Evolutionary conservation across 768 basidiomycete genomes (phyloP).

Genomic region (Chalciporus sphaerocephalus): DNA sequence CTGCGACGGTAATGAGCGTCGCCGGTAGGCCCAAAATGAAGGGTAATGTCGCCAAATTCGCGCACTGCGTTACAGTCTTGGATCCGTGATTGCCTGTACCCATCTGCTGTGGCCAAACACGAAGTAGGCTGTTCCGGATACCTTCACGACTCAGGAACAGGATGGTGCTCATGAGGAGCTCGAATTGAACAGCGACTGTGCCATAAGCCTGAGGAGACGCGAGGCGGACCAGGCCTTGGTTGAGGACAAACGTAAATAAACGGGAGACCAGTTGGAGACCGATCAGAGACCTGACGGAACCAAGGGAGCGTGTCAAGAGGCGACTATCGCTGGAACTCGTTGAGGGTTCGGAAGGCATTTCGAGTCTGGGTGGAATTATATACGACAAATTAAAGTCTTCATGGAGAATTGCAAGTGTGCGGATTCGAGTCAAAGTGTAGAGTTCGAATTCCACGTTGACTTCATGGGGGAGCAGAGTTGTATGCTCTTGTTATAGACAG

Average conservation of each 20-base stretch:
- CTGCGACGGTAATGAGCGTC: constrained; percentile 44
- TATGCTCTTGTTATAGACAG: not conserved
- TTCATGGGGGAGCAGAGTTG: not conserved
- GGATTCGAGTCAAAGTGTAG: not conserved
- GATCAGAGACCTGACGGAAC: constrained; percentile 63
- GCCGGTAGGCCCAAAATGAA: constrained; percentile 64
- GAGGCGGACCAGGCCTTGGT: constrained; percentile 81
- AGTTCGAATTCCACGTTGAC: not conserved
- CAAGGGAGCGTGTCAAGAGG: constrained; percentile 31
- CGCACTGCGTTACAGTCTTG: constrained; percentile 17
- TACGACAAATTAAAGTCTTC: constrained; percentile 3
- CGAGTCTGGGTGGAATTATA: constrained; percentile 1
- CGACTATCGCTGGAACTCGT: constrained; percentile 3
- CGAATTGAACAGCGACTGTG: constrained; percentile 91
- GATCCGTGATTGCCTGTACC: not conserved
- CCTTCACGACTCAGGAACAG: constrained; percentile 94
- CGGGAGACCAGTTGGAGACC: constrained; percentile 84
- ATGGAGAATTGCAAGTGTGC: not conserved
- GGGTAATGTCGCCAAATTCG: constrained; percentile 61
- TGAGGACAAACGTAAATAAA: constrained; percentile 80
- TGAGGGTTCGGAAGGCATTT: constrained; percentile 7
- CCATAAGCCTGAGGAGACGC: constrained; percentile 84
- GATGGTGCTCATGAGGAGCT: constrained; percentile 83
- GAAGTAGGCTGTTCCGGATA: constrained; percentile 77
- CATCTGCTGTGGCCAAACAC: constrained; percentile 37